A percentile compares a stretch with the other conserved stretches of the same genome.
These are phyloP conservation scores for Thyridium curvatum DNA, from an alignment of 2,329 filamentous ascomycete genomes.

Conservation along the genomic window DNA sequence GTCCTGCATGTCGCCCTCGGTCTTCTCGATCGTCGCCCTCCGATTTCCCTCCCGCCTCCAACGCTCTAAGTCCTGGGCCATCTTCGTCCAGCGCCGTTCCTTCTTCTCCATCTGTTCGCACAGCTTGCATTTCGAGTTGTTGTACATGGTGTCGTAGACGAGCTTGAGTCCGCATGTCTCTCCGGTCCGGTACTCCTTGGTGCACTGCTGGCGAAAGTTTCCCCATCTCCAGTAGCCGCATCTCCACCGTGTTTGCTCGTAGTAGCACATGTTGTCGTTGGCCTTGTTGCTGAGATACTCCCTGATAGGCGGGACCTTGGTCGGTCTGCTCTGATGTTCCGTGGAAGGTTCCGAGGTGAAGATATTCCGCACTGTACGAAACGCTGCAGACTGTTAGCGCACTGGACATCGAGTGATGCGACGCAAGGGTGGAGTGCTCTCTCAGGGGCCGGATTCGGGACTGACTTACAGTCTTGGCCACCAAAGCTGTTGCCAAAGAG, in stretches of 20 bases:
- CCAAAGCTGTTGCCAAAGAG: too few species aligned
- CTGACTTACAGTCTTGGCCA: too few species aligned
- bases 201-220: constrained; percentile 86
- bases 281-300: too few species aligned
- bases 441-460: too few species aligned
- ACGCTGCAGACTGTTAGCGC: too few species aligned
- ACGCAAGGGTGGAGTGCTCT: too few species aligned
- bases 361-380: too few species aligned
- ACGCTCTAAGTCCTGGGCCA: constrained; percentile 66
- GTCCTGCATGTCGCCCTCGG: constrained; percentile 62
- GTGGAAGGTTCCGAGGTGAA: too few species aligned
- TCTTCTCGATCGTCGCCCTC: constrained; percentile 64
- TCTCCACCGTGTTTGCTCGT: constrained; percentile 77
- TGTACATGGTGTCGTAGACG: constrained; percentile 65
- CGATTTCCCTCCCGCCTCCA: constrained; percentile 75
- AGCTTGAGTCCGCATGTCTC: constrained; percentile 95
- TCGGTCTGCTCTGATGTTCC: too few species aligned
- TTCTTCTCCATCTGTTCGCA: constrained; percentile 91
- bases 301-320: too few species aligned
- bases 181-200: constrained; percentile 89
- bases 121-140: constrained; percentile 66
- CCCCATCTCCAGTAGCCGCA: constrained; percentile 96
- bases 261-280: constrained; percentile 75
- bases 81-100: constrained; percentile 65
- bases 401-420: too few species aligned